These are phyloP conservation scores for Fusarium caatingaense DNA, from an alignment of 2,329 filamentous ascomycete genomes.

Conservation along the genomic window DNA sequence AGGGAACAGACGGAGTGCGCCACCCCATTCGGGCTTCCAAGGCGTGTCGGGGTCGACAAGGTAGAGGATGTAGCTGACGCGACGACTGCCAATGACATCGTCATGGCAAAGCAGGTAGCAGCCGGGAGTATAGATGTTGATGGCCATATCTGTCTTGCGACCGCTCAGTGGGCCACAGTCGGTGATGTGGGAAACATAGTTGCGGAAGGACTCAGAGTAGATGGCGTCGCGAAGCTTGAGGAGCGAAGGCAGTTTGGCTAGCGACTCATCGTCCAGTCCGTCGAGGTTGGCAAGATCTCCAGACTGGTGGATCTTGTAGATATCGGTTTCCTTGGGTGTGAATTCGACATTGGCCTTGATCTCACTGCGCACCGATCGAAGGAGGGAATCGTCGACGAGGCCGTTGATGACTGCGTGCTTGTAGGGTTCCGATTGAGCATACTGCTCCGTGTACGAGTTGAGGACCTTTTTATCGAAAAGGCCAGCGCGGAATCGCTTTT, in stretches of 20 bases:
- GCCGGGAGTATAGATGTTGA: constrained; percentile 97
- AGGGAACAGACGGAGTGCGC: constrained; percentile 89
- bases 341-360: constrained; percentile 93
- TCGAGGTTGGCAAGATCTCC: constrained; percentile 97
- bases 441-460: constrained; percentile 68
- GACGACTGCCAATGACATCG: constrained; percentile 96
- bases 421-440: constrained; percentile 77
- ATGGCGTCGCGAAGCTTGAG: constrained; percentile 91
- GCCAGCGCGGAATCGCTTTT: constrained; percentile 71
- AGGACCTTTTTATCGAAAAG: constrained; percentile 72
- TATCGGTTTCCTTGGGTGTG: constrained; percentile 98
- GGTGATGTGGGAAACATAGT: constrained; percentile 89
- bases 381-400: constrained; percentile 82
- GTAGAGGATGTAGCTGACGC: constrained; percentile 97
- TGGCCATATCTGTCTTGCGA: constrained; percentile 97
- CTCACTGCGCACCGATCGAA: constrained; percentile 88
- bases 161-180: constrained; percentile 88
- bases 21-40: constrained; percentile 94
- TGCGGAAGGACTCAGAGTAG: constrained; percentile 89
- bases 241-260: constrained; percentile 89
- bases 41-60: constrained; percentile 90
- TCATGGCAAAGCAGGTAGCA: constrained; percentile 97
- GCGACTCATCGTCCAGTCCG: constrained; percentile 86
- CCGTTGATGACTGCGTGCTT: constrained; percentile 90
- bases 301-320: constrained; percentile 99